Evolutionary conservation across 371 early-diverging fungal species (phyloP).

Genomic region (Zopfochytrium polystomum): DNA sequence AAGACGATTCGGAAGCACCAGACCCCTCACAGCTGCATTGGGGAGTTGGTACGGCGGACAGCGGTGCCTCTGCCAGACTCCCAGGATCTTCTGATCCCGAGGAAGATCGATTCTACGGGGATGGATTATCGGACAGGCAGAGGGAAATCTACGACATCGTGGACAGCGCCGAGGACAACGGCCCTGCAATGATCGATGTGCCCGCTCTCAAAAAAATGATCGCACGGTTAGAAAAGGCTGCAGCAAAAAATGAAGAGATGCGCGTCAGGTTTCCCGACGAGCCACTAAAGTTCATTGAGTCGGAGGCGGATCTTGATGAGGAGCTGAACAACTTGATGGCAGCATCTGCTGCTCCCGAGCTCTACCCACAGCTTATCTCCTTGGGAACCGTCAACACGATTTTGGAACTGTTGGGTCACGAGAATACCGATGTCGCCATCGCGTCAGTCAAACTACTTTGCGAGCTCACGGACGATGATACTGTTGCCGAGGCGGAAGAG

Average conservation of each 20-base stretch:
- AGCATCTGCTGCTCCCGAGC: slow-evolving; percentile 75
- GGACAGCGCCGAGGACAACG: slow-evolving; percentile 71
- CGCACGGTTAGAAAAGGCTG: slow-evolving; percentile 77
- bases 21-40: not conserved
- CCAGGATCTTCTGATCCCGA: too few relatives aligned
- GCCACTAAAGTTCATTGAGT: slow-evolving; percentile 85
- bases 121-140: slow-evolving; percentile 77
- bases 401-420: slow-evolving; percentile 77
- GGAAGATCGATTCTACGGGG: slow-evolving; percentile 77
- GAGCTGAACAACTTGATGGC: slow-evolving; percentile 72
- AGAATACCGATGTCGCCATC: slow-evolving; percentile 89
- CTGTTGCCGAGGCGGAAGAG: slow-evolving; percentile 58
- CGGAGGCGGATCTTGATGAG: slow-evolving; percentile 90
- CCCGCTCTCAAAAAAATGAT: slow-evolving; percentile 69
- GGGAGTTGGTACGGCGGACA: too few relatives aligned
- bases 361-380: slow-evolving; percentile 69
- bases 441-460: slow-evolving; percentile 79
- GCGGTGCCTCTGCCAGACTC: too few relatives aligned
- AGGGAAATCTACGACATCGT: slow-evolving; percentile 76
- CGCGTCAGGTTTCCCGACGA: slow-evolving; percentile 79
- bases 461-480: slow-evolving; percentile 90
- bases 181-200: slow-evolving; percentile 59
- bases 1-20: slow-evolving; percentile 11
- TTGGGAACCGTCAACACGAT: slow-evolving; percentile 66
- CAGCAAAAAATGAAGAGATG: slow-evolving; percentile 81